Evolutionary conservation across 257 asterid genomes (phyloP).

Genomic region (Solanum tarapatanum): DNA sequence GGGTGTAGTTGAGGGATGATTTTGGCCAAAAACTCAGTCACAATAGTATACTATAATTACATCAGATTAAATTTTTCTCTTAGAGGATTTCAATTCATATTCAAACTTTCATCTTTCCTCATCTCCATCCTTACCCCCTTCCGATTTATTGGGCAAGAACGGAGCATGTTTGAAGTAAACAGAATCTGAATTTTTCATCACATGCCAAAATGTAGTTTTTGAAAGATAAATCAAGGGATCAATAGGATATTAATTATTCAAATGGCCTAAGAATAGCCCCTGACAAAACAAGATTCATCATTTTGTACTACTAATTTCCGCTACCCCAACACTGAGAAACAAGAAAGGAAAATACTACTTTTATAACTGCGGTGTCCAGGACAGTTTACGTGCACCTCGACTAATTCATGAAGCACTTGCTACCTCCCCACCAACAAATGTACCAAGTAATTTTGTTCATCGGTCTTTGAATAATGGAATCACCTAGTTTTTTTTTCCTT

Average conservation of each 20-base stretch:
- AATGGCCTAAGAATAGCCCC: neutral
- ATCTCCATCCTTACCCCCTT: neutral
- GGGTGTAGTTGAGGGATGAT: neutral
- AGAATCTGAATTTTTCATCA: neutral
- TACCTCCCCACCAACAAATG: neutral
- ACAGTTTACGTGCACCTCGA: neutral
- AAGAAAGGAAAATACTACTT: neutral
- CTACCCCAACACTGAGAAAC: neutral
- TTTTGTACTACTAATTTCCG: neutral
- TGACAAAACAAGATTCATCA: neutral
- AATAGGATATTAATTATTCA: neutral
- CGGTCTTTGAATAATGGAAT: neutral
- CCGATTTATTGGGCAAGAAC: neutral
- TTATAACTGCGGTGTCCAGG: neutral
- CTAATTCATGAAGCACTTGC: neutral
- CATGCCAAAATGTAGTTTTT: neutral
- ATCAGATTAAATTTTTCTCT: neutral
- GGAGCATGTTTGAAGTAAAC: neutral
- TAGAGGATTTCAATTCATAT: neutral
- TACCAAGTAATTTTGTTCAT: neutral
- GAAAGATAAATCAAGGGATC: neutral
- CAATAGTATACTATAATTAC: neutral
- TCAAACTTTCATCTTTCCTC: neutral
- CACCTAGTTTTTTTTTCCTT: neutral
- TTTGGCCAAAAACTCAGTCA: too few relatives aligned